Evolutionary conservation across 257 asterid species (phyloP).

Genomic region (Anisodus acutangulus): DNA sequence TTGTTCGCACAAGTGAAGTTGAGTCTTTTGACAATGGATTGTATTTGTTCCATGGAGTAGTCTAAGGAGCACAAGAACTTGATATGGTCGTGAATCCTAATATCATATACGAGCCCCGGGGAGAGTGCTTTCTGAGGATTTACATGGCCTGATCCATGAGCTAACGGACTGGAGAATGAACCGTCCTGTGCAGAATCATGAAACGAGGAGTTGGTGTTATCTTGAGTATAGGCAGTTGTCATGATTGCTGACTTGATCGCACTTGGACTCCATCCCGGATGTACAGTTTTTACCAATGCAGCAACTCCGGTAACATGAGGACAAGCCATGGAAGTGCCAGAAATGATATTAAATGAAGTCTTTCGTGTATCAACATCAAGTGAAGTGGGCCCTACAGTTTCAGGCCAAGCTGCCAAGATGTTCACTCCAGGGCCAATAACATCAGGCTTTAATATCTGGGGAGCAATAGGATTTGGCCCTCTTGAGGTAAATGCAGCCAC

Average conservation of each 20-base stretch:
- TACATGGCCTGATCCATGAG: slow-evolving; percentile 56
- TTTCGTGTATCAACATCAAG: neutral
- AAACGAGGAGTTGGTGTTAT: slow-evolving; percentile 47
- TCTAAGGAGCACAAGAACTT: slow-evolving; percentile 51
- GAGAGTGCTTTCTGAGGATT: slow-evolving; percentile 52
- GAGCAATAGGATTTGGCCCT: slow-evolving; percentile 25
- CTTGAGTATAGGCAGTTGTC: slow-evolving; percentile 51
- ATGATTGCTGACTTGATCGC: slow-evolving; percentile 56
- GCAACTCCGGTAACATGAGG: slow-evolving; percentile 59
- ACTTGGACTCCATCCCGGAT: slow-evolving; percentile 56
- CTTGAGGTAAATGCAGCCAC: slow-evolving; percentile 26
- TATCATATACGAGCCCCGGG: slow-evolving; percentile 49
- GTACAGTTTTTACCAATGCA: slow-evolving; percentile 52
- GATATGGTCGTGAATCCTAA: slow-evolving; percentile 40
- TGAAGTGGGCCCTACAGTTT: slow-evolving; percentile 22
- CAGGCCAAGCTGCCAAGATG: slow-evolving; percentile 26
- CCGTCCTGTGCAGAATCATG: slow-evolving; percentile 45
- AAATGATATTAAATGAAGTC: slow-evolving; percentile 18
- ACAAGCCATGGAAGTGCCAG: slow-evolving; percentile 60
- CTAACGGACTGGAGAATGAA: slow-evolving; percentile 41
- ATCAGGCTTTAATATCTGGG: slow-evolving; percentile 28
- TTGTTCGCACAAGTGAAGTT: slow-evolving; percentile 62
- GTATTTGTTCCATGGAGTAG: slow-evolving; percentile 53
- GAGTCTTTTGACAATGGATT: slow-evolving; percentile 51
- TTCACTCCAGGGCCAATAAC: slow-evolving; percentile 29